These are phyloP conservation scores for Danielozyma ontarioensis DNA, from an alignment of 805 yeast species.

Conservation along the genomic window DNA sequence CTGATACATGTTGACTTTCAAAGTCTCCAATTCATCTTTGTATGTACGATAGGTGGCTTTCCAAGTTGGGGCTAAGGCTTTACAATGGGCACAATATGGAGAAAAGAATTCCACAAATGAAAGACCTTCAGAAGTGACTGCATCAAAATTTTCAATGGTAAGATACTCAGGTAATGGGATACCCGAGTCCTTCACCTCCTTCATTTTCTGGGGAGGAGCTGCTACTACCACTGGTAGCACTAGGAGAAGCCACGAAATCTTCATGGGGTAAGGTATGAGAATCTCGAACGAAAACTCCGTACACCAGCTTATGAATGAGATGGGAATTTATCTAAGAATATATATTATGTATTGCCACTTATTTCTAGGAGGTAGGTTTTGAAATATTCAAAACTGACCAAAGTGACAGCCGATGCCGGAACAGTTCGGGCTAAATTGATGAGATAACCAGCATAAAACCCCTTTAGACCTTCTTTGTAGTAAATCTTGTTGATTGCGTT, in stretches of 20 bases:
- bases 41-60: constrained; percentile 52
- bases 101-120: constrained; percentile 86
- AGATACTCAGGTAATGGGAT: constrained; percentile 46
- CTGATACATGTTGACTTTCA: constrained; percentile 57
- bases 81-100: constrained; percentile 87
- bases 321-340: too few relatives aligned
- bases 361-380: constrained; percentile 45
- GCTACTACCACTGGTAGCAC: too few relatives aligned
- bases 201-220: background rate
- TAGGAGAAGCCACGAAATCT: too few relatives aligned
- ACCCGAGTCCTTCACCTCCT: constrained; percentile 4
- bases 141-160: constrained; percentile 46
- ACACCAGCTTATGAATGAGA: too few relatives aligned
- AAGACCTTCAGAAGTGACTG: constrained; percentile 44
- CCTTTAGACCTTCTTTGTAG: constrained; percentile 66
- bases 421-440: constrained; percentile 86
- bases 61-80: constrained; percentile 78
- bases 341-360: constrained; percentile 23
- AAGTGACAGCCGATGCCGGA: constrained; percentile 93
- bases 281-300: too few relatives aligned
- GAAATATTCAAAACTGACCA: constrained; percentile 85
- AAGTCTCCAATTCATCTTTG: constrained; percentile 36
- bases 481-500: constrained; percentile 39
- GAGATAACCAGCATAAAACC: constrained; percentile 85
- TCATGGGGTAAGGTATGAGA: too few relatives aligned